phyloP scores from a whole-genome alignment of 495 filamentous ascomycete species.

The Tetracladium marchalianum region DNA sequence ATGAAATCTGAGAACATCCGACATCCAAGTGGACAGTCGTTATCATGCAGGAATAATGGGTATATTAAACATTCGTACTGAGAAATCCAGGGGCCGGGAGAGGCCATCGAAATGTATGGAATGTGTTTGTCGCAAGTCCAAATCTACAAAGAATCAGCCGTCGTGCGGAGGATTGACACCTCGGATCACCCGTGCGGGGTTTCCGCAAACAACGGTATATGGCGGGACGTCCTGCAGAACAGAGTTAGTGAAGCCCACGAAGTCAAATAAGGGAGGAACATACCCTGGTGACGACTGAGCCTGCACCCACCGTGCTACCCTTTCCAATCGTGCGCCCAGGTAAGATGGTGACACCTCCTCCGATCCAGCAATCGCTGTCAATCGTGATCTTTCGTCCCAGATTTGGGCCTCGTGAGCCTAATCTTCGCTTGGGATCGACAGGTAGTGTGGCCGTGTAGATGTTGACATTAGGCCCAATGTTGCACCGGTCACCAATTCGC shows the following conservation, averaged over 20 bases:
- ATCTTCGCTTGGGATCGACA: slow-evolving; percentile 64
- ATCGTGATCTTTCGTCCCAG: slow-evolving; percentile 67
- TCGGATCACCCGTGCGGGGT: slow-evolving; percentile 49
- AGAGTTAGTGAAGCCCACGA: slow-evolving; percentile 1
- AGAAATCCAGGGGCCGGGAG: no score
- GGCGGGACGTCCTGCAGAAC: slow-evolving; percentile 45
- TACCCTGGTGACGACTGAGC: slow-evolving; percentile 83
- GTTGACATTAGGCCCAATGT: slow-evolving; percentile 79
- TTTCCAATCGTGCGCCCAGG: slow-evolving; percentile 73
- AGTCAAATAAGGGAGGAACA: slow-evolving; percentile 19
- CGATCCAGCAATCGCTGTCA: slow-evolving; percentile 84
- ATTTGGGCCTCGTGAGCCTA: slow-evolving; percentile 64
- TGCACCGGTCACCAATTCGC: slow-evolving; percentile 70
- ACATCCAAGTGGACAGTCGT: not conserved
- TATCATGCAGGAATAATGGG: not conserved
- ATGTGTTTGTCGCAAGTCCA: no score
- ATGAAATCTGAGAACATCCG: not conserved
- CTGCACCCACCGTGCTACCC: slow-evolving; percentile 73
- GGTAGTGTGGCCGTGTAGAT: slow-evolving; percentile 70
- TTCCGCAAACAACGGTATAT: slow-evolving; percentile 52
- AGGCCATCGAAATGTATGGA: no score
- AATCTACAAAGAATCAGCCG: no score
- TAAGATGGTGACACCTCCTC: slow-evolving; percentile 74
- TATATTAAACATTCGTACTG: not conserved
- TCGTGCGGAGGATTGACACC: slow-evolving; percentile 30